Evolutionary conservation across 441 rosid genomes (phyloP).

Genomic region (Mallotus japonicus): DNA sequence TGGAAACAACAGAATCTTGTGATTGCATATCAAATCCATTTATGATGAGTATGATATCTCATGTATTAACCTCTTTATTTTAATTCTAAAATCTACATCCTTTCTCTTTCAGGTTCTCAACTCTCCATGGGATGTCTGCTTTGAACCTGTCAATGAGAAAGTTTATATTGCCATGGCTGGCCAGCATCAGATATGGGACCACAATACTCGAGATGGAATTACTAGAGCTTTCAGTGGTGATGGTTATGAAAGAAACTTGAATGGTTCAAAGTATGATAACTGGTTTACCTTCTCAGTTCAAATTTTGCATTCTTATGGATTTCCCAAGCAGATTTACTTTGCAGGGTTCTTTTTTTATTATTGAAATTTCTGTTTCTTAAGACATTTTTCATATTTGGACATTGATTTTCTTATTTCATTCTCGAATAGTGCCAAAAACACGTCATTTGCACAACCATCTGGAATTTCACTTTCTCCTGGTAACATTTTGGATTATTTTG

Average conservation of each 20-base stretch:
- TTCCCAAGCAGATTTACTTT: slow-evolving; percentile 2
- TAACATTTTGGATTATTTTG: slow-evolving; percentile 32
- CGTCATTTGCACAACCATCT: slow-evolving; percentile 95
- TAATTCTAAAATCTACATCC: slow-evolving; percentile 2
- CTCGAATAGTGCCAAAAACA: slow-evolving; percentile 60
- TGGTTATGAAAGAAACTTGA: slow-evolving; percentile 91
- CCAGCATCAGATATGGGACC: slow-evolving; percentile 96
- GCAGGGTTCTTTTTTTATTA: neutral
- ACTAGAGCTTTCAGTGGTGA: slow-evolving; percentile 87
- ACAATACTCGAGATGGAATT: slow-evolving; percentile 59
- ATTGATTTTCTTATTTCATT: slow-evolving; percentile 21
- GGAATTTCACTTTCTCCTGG: slow-evolving; percentile 82
- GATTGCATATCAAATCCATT: neutral
- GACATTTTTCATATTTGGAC: neutral
- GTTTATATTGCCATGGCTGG: slow-evolving; percentile 97
- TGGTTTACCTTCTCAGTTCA: neutral
- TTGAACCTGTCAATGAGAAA: slow-evolving; percentile 63
- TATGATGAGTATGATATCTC: slow-evolving; percentile 6
- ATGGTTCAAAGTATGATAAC: slow-evolving; percentile 70
- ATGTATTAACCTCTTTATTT: slow-evolving; percentile 19
- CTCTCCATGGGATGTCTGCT: slow-evolving; percentile 98
- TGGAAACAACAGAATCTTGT: neutral
- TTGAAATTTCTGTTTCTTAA: neutral
- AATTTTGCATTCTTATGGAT: slow-evolving; percentile 12
- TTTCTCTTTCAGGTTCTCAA: slow-evolving; percentile 67